These are phyloP conservation scores for Nannochloropsis granulata DNA, from an alignment of 108 stramenopile genomes.

Conservation along the genomic window DNA sequence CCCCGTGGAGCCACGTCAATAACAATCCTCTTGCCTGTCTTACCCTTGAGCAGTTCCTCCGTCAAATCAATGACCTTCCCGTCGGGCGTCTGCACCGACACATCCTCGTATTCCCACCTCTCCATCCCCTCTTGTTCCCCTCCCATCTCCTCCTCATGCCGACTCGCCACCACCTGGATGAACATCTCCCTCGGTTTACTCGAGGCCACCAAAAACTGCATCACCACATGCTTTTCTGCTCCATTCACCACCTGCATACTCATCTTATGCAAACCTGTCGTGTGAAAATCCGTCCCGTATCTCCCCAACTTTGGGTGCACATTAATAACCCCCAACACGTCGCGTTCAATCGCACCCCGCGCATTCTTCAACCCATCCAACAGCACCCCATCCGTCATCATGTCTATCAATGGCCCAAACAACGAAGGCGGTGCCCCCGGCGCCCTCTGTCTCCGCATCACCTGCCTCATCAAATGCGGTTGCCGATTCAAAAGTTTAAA, in stretches of 20 bases:
- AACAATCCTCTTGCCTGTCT: background rate
- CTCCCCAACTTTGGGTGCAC: background rate
- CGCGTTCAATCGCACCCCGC: background rate
- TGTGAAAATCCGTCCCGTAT: background rate
- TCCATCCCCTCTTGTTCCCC: background rate
- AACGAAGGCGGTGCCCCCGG: background rate
- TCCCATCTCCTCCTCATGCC: background rate
- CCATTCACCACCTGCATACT: background rate
- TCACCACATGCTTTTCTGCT: background rate
- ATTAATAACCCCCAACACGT: background rate
- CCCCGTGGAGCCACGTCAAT: background rate
- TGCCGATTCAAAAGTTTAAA: background rate
- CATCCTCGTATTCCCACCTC: background rate
- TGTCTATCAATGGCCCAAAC: background rate
- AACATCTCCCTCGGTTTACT: background rate
- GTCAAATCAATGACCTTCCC: background rate
- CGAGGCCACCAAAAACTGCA: background rate
- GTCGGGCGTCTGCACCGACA: background rate
- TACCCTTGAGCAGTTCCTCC: background rate
- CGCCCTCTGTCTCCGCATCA: background rate
- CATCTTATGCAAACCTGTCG: background rate
- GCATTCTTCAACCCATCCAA: background rate
- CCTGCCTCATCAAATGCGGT: background rate
- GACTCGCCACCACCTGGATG: background rate
- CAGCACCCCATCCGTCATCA: background rate